Evolutionary conservation across 176 grass and related monocot species (phyloP), one percentile per base, ranked within the genome.

Genomic region (Guadua angustifolia): DNA sequence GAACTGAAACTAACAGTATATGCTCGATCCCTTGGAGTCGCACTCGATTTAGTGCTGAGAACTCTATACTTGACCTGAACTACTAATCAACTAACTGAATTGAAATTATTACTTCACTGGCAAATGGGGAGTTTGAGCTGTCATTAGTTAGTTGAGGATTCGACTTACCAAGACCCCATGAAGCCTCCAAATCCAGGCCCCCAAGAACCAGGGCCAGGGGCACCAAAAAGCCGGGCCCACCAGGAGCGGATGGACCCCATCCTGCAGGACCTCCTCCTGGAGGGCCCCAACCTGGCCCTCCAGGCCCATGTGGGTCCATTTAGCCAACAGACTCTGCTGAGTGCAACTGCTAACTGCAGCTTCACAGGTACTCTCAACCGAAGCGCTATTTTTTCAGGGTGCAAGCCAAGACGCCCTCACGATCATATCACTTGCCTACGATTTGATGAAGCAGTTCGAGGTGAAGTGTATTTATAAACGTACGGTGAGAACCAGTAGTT

Each of bases 141-240:
- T 3, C 9, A 38, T 29, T 29, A 76, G 36, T 7, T 62, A 26
- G 50, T 39, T 53, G 14, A 77, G 17, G 1, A 21, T 36, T 60
- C 0, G 60, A 69, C 82, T 86, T 68, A 88, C 85, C 88, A 86
- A 14, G 88, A 83, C 6, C 82, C 73, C 15, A 93, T 12, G 43
- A 93, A 79, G 21, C 81, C 84, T 6, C 79, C 79, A 49, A 88
- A 46, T 44, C 57, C 38, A 65, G 70, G 38, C 6, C 76, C 68
- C 49, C 46, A 80, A 46, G 26, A 66, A 66, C 77, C 88, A 78
- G 60, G 77, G 19, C 64, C 80, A 67, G 91, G 53, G 7, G 87
- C 83, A 32, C 79, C 80, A 24, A 5, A 29, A 46, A 59, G 16
- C n/a, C 36, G 43, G 77, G 71, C 40, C 81, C 85, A 44, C 39